Conservation (phyloP, 2,329 filamentous ascomycete species). For the Aureobasidium sp. region DNA sequence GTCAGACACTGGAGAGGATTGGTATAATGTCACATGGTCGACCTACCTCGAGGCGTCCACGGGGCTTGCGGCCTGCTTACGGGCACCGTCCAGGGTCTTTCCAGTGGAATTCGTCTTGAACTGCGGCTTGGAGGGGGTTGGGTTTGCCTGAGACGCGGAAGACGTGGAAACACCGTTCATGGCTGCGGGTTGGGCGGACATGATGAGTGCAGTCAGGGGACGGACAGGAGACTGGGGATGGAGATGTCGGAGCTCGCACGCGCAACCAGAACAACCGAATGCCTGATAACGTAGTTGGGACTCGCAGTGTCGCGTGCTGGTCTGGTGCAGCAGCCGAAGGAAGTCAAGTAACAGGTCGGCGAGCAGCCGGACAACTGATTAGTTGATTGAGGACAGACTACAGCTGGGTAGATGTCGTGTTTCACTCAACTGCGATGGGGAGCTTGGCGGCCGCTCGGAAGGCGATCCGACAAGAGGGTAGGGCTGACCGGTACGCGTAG, state of each 20-base stretch:
- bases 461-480: neutral
- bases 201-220: constrained; percentile 16
- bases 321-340: constrained; percentile 1
- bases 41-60: constrained; percentile 51
- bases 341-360: constrained; percentile 7
- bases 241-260: constrained; percentile 25
- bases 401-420: constrained; percentile 14
- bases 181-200: constrained; percentile 23
- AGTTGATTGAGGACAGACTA: constrained; percentile 12
- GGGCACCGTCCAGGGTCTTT: constrained; percentile 46
- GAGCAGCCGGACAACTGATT: constrained; percentile 8
- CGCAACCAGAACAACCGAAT: constrained; percentile 27
- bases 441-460: constrained; percentile 9
- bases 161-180: constrained; percentile 24
- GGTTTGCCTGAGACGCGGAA: constrained; percentile 13
- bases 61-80: constrained; percentile 51
- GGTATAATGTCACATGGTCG: constrained; percentile 15
- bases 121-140: constrained; percentile 30
- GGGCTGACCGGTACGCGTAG: neutral
- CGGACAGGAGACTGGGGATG: constrained; percentile 1
- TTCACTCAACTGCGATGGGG: constrained; percentile 12
- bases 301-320: constrained; percentile 3
- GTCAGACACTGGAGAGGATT: neutral
- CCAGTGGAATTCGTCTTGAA: constrained; percentile 44
- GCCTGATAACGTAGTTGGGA: constrained; percentile 14